Evolutionary conservation across 208 protist genomes (phyloP).

Genomic region (Balamuthia mandrillaris): DNA sequence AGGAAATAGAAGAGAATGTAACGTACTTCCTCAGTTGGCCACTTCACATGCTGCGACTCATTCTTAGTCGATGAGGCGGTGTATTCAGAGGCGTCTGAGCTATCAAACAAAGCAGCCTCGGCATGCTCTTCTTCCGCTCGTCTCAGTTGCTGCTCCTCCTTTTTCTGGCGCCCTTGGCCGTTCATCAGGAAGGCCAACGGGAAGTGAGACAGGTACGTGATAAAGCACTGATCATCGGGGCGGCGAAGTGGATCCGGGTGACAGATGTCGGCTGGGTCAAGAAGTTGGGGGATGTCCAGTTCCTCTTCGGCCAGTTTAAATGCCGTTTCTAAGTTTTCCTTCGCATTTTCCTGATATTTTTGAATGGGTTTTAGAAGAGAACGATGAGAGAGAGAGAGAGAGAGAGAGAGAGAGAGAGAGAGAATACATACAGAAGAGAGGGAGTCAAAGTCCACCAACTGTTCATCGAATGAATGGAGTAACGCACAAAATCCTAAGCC

Average conservation of each 20-base stretch:
- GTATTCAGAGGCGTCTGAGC: too few species aligned
- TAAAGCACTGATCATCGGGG: slow-evolving; percentile 72
- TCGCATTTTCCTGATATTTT: not conserved
- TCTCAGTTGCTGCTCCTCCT: not conserved
- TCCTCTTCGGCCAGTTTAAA: slow-evolving; percentile 72
- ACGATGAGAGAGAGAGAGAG: not conserved
- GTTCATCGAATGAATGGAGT: slow-evolving; percentile 49
- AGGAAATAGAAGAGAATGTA: too few species aligned
- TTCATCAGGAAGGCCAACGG: slow-evolving; percentile 58
- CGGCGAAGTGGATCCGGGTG: slow-evolving; percentile 33
- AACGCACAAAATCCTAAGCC: slow-evolving; percentile 64
- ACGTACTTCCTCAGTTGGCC: too few species aligned
- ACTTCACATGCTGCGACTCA: too few species aligned
- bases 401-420: not conserved
- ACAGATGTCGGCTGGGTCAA: slow-evolving; percentile 67
- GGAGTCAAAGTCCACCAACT: slow-evolving; percentile 32
- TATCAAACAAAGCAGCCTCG: too few species aligned
- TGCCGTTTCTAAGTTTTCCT: slow-evolving; percentile 31
- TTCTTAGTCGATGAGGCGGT: too few species aligned
- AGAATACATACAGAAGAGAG: not conserved
- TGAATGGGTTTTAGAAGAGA: not conserved
- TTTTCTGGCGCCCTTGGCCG: slow-evolving; percentile 5
- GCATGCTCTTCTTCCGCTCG: not conserved
- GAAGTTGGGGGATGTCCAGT: slow-evolving; percentile 66
- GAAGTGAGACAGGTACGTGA: slow-evolving; percentile 73